Percentiles rank a stretch among this genome's conserved stretches.
Conservation (phyloP, 2,329 filamentous ascomycete genomes). For the Phaeosphaeriaceae sp. region DNA sequence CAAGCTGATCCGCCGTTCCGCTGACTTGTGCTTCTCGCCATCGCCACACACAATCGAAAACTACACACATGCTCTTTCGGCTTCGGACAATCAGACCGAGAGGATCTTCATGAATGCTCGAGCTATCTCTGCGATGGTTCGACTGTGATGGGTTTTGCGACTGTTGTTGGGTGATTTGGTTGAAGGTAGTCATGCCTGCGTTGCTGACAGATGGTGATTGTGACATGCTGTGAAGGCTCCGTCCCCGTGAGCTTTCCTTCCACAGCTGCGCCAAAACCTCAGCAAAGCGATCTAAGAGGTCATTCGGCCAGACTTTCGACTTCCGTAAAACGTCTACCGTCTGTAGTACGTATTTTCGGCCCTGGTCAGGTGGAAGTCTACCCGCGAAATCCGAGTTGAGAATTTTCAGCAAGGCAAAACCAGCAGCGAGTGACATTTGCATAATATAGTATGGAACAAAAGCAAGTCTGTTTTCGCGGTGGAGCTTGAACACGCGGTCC, state of each 20-base stretch:
- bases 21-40: slow-evolving; percentile 73
- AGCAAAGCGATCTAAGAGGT: slow-evolving; percentile 78
- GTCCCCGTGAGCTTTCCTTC: slow-evolving; percentile 62
- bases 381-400: slow-evolving; percentile 77
- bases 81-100: slow-evolving; percentile 83
- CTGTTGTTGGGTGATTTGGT: slow-evolving; percentile 30
- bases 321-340: slow-evolving; percentile 73
- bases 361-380: slow-evolving; percentile 67
- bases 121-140: slow-evolving; percentile 36
- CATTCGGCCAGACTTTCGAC: slow-evolving; percentile 78
- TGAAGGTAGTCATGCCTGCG: slow-evolving; percentile 39
- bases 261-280: slow-evolving; percentile 89
- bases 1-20: slow-evolving; percentile 54
- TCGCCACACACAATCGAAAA: slow-evolving; percentile 85
- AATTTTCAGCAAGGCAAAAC: slow-evolving; percentile 77
- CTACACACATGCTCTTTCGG: slow-evolving; percentile 82
- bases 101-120: slow-evolving; percentile 65
- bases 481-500: slow-evolving; percentile 62
- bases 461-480: slow-evolving; percentile 63
- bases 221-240: slow-evolving; percentile 45
- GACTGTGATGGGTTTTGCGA: slow-evolving; percentile 22
- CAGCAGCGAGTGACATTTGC: slow-evolving; percentile 83
- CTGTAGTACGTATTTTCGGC: slow-evolving; percentile 71
- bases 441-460: slow-evolving; percentile 79
- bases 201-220: slow-evolving; percentile 46